phyloP scores from a whole-genome alignment of 192 early-diverging fungal genomes.

The Phlyctochytrium bullatum region DNA sequence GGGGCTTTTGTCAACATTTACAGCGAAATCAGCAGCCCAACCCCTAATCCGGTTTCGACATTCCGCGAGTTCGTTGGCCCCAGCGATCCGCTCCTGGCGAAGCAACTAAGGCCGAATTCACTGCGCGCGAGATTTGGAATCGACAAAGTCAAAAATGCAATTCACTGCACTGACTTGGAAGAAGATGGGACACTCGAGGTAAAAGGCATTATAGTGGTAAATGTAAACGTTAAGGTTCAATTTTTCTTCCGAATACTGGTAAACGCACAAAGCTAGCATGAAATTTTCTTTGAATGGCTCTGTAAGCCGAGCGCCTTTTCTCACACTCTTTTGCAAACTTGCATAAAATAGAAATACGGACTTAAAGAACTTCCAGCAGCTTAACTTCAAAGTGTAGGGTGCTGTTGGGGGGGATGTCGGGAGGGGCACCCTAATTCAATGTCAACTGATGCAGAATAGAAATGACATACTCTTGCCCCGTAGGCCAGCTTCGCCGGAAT shows the following conservation, averaged over 20 bases:
- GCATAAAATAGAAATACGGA: no score
- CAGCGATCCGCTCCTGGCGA: slow-evolving; percentile 46
- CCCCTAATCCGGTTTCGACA: slow-evolving; percentile 30
- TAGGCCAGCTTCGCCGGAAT: slow-evolving; percentile 79
- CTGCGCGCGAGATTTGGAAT: slow-evolving; percentile 49
- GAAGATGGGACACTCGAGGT: slow-evolving; percentile 59
- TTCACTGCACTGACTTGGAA: slow-evolving; percentile 58
- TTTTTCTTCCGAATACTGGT: slow-evolving; percentile 47
- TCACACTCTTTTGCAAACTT: no score
- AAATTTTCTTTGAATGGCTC: no score
- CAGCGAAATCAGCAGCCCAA: slow-evolving; percentile 19
- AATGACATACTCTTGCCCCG: slow-evolving; percentile 37
- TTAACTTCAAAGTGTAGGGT: slow-evolving; percentile 91
- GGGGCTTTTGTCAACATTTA: slow-evolving; percentile 9
- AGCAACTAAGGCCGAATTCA: slow-evolving; percentile 42
- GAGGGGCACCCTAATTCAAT: slow-evolving; percentile 90
- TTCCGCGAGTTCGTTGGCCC: slow-evolving; percentile 55
- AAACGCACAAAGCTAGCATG: background rate
- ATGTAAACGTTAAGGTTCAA: slow-evolving; percentile 24
- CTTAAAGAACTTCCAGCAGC: slow-evolving; percentile 51
- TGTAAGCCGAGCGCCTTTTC: no score
- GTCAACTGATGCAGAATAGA: no score
- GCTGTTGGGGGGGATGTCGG: slow-evolving; percentile 83
- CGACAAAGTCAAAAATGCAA: slow-evolving; percentile 52
- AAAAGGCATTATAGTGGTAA: background rate